A percentile compares a stretch with the other conserved stretches of the same genome.
Evolutionary conservation across 805 yeast species (phyloP).

Genomic region (Candida manassasensis): DNA sequence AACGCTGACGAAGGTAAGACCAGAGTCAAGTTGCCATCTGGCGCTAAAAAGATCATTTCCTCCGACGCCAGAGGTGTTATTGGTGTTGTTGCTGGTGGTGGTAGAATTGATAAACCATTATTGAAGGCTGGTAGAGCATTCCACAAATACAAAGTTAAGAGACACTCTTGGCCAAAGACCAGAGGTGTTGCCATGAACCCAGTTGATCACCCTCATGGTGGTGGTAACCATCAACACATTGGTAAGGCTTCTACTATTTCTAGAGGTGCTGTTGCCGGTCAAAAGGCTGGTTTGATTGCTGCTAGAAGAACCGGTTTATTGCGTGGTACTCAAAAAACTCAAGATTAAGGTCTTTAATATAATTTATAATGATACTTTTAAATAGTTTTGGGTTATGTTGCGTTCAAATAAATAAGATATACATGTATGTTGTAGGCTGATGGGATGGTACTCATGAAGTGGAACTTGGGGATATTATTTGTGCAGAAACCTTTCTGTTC

Average conservation of each 20-base stretch:
- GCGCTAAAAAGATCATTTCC: constrained; percentile 95
- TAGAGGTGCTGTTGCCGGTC: constrained; percentile 38
- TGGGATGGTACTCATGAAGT: neutral
- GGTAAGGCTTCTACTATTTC: constrained; percentile 37
- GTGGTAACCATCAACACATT: constrained; percentile 66
- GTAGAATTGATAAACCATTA: constrained; percentile 99
- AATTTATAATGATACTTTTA: neutral
- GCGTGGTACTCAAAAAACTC: constrained; percentile 36
- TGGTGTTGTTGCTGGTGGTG: constrained; percentile 99
- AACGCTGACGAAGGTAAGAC: constrained; percentile 98
- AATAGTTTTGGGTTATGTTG: neutral
- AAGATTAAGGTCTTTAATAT: too few species aligned
- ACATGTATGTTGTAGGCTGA: neutral
- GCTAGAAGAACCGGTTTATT: constrained; percentile 39
- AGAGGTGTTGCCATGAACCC: constrained; percentile 99
- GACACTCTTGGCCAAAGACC: constrained; percentile 99
- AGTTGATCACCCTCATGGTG: constrained; percentile 99
- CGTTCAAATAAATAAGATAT: neutral
- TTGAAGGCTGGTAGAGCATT: constrained; percentile 99
- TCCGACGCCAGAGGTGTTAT: constrained; percentile 99
- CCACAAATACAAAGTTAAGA: constrained; percentile 99
- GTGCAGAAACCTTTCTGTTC: neutral
- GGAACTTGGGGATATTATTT: neutral
- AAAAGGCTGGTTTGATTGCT: constrained; percentile 36
- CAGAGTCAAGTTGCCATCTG: constrained; percentile 98